Evolutionary conservation across 805 yeast genomes (phyloP).

Genomic region (Clavispora asparagi): DNA sequence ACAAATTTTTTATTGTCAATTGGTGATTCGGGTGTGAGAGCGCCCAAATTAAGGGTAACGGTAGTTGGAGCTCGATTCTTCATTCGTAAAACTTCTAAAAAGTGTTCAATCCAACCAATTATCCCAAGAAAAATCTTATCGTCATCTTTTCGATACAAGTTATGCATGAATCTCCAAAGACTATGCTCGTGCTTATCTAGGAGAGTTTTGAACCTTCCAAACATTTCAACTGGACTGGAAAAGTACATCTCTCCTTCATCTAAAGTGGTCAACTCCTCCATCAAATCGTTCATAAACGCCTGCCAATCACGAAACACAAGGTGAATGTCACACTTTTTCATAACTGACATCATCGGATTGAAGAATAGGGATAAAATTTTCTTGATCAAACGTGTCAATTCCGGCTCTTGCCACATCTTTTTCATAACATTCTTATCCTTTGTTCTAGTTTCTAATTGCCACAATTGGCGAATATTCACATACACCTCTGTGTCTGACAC

Average conservation of each 20-base stretch:
- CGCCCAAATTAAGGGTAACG: conserved; percentile 41
- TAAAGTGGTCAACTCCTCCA: conserved; percentile 58
- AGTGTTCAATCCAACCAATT: conserved; percentile 66
- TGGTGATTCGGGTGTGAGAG: conserved; percentile 10
- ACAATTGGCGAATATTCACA: conserved; percentile 53
- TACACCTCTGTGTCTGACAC: conserved; percentile 31
- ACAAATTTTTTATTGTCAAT: conserved; percentile 30
- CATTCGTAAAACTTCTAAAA: conserved; percentile 56
- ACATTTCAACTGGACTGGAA: conserved; percentile 51
- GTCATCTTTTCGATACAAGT: conserved; percentile 74
- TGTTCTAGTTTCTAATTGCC: conserved; percentile 59
- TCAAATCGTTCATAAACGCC: conserved; percentile 44
- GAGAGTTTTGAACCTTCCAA: conserved; percentile 58
- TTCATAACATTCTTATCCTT: conserved; percentile 73
- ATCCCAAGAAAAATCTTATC: conserved; percentile 67
- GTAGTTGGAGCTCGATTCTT: conserved; percentile 44
- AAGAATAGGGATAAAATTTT: conserved; percentile 68
- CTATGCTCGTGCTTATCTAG: conserved; percentile 69
- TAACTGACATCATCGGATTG: conserved; percentile 66
- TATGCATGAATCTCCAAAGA: conserved; percentile 71
- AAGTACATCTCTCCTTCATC: conserved; percentile 52
- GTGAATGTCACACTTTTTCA: conserved; percentile 62
- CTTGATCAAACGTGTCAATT: conserved; percentile 67
- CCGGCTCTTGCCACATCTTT: conserved; percentile 81
- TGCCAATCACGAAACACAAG: conserved; percentile 46